Evolutionary conservation across 2,329 filamentous ascomycete species (phyloP), one percentile per base, ranked within the genome.

Genomic region (Didymellaceae sp.): DNA sequence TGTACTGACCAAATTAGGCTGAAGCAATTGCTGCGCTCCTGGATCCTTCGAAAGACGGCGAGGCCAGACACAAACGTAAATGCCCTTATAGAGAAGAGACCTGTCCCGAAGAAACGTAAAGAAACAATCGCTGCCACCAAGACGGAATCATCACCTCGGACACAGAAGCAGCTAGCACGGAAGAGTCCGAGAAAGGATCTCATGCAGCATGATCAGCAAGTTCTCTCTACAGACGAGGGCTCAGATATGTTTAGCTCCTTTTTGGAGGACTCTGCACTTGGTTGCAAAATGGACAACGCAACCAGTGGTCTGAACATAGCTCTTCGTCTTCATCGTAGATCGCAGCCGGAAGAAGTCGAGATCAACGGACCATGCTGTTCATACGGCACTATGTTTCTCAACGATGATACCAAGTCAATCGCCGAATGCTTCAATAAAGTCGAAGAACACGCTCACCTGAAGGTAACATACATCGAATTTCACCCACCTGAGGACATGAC

Each of bases 401-500:
- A 46, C 2, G 22, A 45, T 6, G 26, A 35, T 11, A 13, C 22
- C 5, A 11, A 26, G 5, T 46, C 46, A 20, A 30, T 39, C 4
- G 45, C 57, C 11, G 25, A 50, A 9, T 57, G 46, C 20, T 61
- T 62, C 28, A n/a, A 25, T 18, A 43, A 13, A 7, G 18, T 59
- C 24, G 32, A 40, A 25, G 24, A 56, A 14, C 4, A 50, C n/a
- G 49, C 37, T 18, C 8, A 42, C 13, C 16, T 30, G 17, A 34
- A 52, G 11, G 55, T 47, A 32, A 52, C 38, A 22, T 55, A 55
- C 37, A 26, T 54, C n/a, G 41, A 55, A 14, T 55, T 60, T 28
- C 52, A 55, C 7, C 33, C 53, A n/a, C 52, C 55, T 2, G 57
- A 58, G 18, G 57, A 58, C 22, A 58, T 62, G 47, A 53, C 52